These are phyloP conservation scores for Neobulgaria alba DNA, from an alignment of 2,329 filamentous ascomycete species.

Conservation along the genomic window DNA sequence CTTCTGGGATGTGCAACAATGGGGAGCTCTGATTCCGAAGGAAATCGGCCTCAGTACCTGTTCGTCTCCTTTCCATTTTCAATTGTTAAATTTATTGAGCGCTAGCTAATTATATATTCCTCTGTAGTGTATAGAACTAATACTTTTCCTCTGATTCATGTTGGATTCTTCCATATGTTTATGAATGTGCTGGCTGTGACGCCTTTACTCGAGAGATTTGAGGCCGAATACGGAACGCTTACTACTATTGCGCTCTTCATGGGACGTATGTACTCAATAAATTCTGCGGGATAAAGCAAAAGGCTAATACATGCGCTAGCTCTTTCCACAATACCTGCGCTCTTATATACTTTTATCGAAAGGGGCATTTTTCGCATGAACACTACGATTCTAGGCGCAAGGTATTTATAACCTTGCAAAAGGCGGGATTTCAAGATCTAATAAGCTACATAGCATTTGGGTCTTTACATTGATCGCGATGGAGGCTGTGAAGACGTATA, in stretches of 20 bases:
- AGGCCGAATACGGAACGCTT: conserved; percentile 84
- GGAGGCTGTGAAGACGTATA: conserved; percentile 80
- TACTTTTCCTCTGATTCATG: conserved; percentile 82
- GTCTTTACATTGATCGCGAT: conserved; percentile 79
- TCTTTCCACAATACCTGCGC: conserved; percentile 71
- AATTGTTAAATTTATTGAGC: background rate
- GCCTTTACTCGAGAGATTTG: conserved; percentile 89
- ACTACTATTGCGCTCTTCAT: conserved; percentile 82
- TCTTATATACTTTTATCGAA: conserved; percentile 74
- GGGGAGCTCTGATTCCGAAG: conserved; percentile 71
- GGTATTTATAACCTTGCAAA: conserved; percentile 38
- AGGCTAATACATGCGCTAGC: conserved; percentile 37
- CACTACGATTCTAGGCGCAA: conserved; percentile 70
- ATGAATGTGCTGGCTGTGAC: conserved; percentile 73
- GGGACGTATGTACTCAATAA: conserved; percentile 59
- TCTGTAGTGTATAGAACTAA: conserved; percentile 78
- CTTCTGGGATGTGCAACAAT: conserved; percentile 63
- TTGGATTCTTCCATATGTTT: conserved; percentile 69
- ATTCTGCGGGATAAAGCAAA: conserved; percentile 1
- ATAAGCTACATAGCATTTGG: conserved; percentile 59
- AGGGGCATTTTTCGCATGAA: conserved; percentile 62
- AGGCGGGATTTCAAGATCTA: conserved; percentile 9
- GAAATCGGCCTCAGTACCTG: conserved; percentile 63
- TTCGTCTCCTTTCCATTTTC: conserved; percentile 37
- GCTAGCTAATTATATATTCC: conserved; percentile 5